Base-by-base conservation (phyloP, 805 yeast species). In the Wickerhamiella brachini region DNA sequence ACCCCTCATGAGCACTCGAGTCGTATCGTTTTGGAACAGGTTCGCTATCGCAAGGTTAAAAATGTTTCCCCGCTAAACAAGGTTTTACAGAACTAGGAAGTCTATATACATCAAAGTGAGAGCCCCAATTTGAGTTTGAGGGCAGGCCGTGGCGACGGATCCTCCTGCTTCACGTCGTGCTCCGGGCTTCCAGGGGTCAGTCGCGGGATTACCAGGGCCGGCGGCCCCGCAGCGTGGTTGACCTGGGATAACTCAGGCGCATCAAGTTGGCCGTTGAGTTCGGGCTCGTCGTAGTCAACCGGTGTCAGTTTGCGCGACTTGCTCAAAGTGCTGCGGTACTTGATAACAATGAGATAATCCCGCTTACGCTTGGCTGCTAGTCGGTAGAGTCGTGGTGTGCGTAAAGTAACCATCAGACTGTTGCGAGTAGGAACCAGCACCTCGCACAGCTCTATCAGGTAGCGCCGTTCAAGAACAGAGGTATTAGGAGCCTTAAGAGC, bases 331-430 rank as follows among this genome's bases (percentile, higher is more conserved):
- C 56, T 60, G 38, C 63, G 57, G 54, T 54, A 59, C 56, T 74
- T 81, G 18, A 87, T 67, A 5, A 75, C 69, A n/a, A 86, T 68
- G 48, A 54, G n/a, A 43, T 29, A 52, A 47, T 49, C 59, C 39
- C 54, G 59, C 41, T 70, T 70, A 3, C 81, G 81, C 23, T 69
- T 75, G 0, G 87, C 85, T 7, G 76, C 78, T 22, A 93, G 69
- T 56, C 77, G 78, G 61, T 78, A 81, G 49, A 79, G 79, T 56
- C 80, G 74, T 2, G 96, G 96, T 13, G 80, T 67, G 5, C 79
- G 75, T 21, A 88, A 67, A 3, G 68, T 74, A 1, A 87, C 87
- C n/a, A 75, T 61, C 45, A 81, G 73, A 2, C 78, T 71, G 55
- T 83, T 81, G 29, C 69, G 66, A 6, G 88, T 77, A 41, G 75